Conservation (phyloP, 768 basidiomycete genomes). For the Leccinum subgranulosum region DNA sequence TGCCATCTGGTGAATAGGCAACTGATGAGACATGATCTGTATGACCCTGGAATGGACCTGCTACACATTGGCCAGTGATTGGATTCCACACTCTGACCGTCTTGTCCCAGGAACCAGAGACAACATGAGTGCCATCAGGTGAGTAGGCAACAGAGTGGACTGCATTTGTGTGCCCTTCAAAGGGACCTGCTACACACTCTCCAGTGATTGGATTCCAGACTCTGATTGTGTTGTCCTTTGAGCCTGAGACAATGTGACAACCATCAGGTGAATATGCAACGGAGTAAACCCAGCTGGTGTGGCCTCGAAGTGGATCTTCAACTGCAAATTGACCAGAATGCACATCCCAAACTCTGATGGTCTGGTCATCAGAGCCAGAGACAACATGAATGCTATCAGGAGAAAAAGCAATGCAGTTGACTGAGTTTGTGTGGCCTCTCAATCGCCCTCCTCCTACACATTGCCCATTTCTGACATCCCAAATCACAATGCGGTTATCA, state of each 20-base stretch:
- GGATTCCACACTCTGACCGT: constrained; percentile 23
- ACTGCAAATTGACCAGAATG: constrained; percentile 6
- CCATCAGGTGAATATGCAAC: constrained; percentile 30
- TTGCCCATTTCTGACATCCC: constrained; percentile 8
- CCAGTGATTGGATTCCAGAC: constrained; percentile 20
- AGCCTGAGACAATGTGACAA: constrained; percentile 17
- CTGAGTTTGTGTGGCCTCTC: background rate
- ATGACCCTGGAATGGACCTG: constrained; percentile 21
- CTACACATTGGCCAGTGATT: constrained; percentile 14
- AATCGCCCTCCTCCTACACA: background rate
- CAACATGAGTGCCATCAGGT: constrained; percentile 17
- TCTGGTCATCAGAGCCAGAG: constrained; percentile 5
- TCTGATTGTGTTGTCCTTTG: constrained; percentile 19
- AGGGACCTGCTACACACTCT: constrained; percentile 15
- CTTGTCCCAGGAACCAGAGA: constrained; percentile 25
- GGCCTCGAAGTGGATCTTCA: constrained; percentile 1
- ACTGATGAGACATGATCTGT: constrained; percentile 7
- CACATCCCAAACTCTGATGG: constrained; percentile 11
- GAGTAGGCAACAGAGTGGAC: constrained; percentile 23
- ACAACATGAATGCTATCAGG: constrained; percentile 13
- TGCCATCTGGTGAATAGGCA: constrained; percentile 20
- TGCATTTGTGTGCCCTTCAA: constrained; percentile 16
- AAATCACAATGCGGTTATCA: constrained; percentile 3
- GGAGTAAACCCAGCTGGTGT: constrained; percentile 9
- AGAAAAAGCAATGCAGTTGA: constrained; percentile 11